Evolutionary conservation across 2,329 filamentous ascomycete genomes (phyloP), one percentile per base, ranked within the genome.

Genomic region (Aspergillus terreus): DNA sequence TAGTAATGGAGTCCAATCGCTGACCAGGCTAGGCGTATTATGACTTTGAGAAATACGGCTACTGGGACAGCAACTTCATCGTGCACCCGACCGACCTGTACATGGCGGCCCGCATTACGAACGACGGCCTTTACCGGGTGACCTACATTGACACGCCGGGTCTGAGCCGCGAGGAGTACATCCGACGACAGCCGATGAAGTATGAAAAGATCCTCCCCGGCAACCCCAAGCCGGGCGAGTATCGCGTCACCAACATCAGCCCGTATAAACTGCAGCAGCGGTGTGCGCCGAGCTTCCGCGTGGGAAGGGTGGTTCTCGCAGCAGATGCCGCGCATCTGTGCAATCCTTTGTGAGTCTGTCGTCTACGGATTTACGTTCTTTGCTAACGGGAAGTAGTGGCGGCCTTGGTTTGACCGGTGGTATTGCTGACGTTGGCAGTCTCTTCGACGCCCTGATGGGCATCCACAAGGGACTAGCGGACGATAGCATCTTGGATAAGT

Each of bases 191-290:
- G 56, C 76, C 79, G 2, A 66, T 66, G 54, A 83, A 82, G 52
- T 86, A 80, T 60, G 74, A 79, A 53, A 64, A 74, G 25, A 82
- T 86, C 55, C 72, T 86, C 0, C 82, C 82, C 0, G 82, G 82
- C 0, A 72, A 82, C 50, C 83, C 82, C 0, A 79, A 81, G 54
- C 81, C 82, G 0, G 71, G 67, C 27, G 74, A 83, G 41, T 86
- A 86, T 68, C 75, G 77, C 11, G 63, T 85, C 19, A 67, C 79
- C 46, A 82, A 76, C 63, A 77, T 83, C 61, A 80, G 77, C 36
- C 82, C 82, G 0, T 85, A 85, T 65, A 78, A 75, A 53, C 77
- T 85, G 64, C 82, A 86, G 58, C 82, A 85, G 63, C 75, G 82
- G 6, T 82, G 82, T 54, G 82, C 81, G 3, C 72, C 76, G 2